Conservation (phyloP, 2,329 filamentous ascomycete species). For the Lasiodiplodia hormozganensis region DNA sequence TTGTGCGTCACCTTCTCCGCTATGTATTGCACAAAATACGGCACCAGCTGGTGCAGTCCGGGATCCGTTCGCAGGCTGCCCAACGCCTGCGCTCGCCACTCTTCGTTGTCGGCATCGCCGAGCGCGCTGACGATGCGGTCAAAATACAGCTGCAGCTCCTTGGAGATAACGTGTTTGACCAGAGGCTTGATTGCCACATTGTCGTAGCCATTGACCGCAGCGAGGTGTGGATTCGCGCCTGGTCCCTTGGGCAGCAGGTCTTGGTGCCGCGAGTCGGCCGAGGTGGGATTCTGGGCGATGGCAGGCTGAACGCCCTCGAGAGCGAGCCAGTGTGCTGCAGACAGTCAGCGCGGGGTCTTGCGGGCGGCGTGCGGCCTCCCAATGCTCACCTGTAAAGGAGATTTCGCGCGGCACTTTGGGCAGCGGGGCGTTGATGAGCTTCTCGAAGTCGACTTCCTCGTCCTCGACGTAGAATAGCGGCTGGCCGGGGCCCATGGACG, state of each 20-base stretch:
- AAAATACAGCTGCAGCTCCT: constrained; percentile 96
- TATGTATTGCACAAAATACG: constrained; percentile 96
- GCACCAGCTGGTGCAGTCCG: constrained; percentile 91
- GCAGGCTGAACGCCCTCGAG: constrained; percentile 97
- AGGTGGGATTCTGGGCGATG: constrained; percentile 94
- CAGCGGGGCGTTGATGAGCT: constrained; percentile 93
- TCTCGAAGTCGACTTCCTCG: constrained; percentile 98
- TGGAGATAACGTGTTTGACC: constrained; percentile 94
- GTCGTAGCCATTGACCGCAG: constrained; percentile 82
- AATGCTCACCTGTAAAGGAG: constrained; percentile 77
- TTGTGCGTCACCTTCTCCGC: constrained; percentile 95
- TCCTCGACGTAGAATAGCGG: constrained; percentile 97
- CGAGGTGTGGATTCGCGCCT: constrained; percentile 83
- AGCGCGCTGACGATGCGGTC: constrained; percentile 92
- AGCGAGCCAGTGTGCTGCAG: constrained; percentile 89
- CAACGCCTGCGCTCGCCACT: constrained; percentile 84
- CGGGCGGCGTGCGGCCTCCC: neutral
- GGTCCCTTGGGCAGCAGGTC: constrained; percentile 90
- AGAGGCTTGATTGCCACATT: constrained; percentile 84
- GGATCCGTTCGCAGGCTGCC: constrained; percentile 87
- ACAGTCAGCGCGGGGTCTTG: constrained; percentile 27
- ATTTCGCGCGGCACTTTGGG: constrained; percentile 95
- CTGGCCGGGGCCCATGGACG: constrained; percentile 90
- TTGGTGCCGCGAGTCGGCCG: constrained; percentile 80
- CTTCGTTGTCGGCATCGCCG: constrained; percentile 85